phyloP scores from a whole-genome alignment of 164 flowering plant species.

The Vitis labrusca region DNA sequence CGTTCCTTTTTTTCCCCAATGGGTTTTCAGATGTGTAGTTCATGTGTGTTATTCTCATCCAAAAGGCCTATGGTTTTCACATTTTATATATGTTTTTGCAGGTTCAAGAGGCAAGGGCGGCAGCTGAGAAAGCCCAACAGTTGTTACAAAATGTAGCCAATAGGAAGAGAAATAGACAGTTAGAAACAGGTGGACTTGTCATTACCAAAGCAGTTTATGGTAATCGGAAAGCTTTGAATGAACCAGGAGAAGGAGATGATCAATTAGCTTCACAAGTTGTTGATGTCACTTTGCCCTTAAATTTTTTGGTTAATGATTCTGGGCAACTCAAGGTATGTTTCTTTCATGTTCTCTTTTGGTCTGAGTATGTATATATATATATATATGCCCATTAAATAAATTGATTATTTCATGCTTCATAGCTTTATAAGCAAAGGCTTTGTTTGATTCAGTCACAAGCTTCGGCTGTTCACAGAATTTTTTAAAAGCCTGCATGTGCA shows the following conservation, averaged over 20 bases:
- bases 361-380: background rate
- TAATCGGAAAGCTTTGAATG: constrained; percentile 45
- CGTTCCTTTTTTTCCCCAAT: background rate
- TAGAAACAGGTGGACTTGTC: constrained; percentile 70
- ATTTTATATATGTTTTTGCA: constrained; percentile 17
- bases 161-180: constrained; percentile 74
- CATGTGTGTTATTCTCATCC: background rate
- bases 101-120: constrained; percentile 75
- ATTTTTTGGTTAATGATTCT: constrained; percentile 81
- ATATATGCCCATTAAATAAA: no score
- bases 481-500: no score
- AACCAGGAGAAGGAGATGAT: constrained; percentile 30
- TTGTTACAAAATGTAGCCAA: constrained; percentile 74
- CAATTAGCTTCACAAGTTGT: constrained; percentile 53
- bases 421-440: no score
- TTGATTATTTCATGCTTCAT: no score
- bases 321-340: constrained; percentile 84
- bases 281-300: constrained; percentile 87
- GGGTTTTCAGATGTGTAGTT: background rate
- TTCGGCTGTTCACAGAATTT: no score
- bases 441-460: no score
- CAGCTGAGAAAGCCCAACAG: constrained; percentile 87
- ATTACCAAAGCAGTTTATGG: constrained; percentile 80
- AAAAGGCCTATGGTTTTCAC: background rate
- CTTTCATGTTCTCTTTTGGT: background rate